Base-by-base conservation (phyloP, 1,284 basidiomycete species). In the Rhodofomes roseus region DNA sequence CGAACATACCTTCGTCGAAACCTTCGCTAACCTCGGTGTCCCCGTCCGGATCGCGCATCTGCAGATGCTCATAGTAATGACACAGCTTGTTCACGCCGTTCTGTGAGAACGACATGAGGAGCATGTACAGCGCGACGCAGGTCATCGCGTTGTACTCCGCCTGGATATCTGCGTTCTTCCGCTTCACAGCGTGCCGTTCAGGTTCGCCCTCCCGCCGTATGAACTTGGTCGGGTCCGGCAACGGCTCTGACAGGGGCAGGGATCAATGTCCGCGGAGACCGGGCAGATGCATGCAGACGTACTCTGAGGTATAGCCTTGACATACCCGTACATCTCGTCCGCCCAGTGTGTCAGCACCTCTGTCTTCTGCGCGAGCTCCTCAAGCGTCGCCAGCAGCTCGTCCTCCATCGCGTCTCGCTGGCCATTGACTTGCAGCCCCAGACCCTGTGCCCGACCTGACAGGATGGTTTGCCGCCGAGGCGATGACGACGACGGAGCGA, bases 331-430 rank as follows among this genome's bases (percentile, higher is more conserved):
- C 83, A 95, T 93, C 72, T 90, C 86, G 74, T 98, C 96, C 37
- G 93, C 96, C 83, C 96, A 96, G 64, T 93, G 90, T 56, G 91
- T 91, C 57, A 98, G 77, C 39, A 96, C 94, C 63, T 93, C 91
- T 25, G 96, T 95, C 81, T 98, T 98, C 79, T 97, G 94, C 11
- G 95, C 96, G 0, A 95, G 75, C 63, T 96, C 92, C 71, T 98
- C 95, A 41, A 98, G 78, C 22, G 76, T 73, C 2, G 79, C 83
- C 11, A 98, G 76, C 8, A 98, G 74, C 59, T 85, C 85, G 60
- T 93, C 91, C 66, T 98, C 95, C 55, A 89, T 78, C 0, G 92
- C 88, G 67, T 96, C 91, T n/a, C 82, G 73, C 58, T 77, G 74
- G 11, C 70, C 65, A 36, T 71, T 66, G 16, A 69, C 55, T 52